Evolutionary conservation across 2,329 filamentous ascomycete genomes (phyloP), one percentile per base, ranked within the genome.

Genomic region (Stemphylium vesicarium): DNA sequence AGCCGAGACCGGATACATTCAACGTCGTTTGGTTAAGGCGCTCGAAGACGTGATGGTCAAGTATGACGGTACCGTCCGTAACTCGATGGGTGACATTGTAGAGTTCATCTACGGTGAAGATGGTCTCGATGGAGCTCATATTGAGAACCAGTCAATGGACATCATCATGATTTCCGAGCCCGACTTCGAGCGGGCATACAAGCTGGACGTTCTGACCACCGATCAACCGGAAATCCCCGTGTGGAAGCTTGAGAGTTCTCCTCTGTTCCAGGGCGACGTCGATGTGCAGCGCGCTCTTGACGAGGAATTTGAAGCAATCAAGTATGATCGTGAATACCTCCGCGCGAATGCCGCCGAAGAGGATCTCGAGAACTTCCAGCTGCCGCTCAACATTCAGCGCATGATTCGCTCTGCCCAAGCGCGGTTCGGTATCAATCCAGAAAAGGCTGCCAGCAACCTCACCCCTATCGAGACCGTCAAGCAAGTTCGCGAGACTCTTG

Each of bases 21-120:
- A 99, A 78, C 91, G 95, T 79, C 92, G 96, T 82, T 85, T 99
- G 40, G 95, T 99, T 71, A 99, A 99, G 79, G 96, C 96, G 10
- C 85, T 99, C 3, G 95, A 99, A 83, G 95, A 99, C 76, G 89
- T 98, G 48, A 96, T 94, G 81, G 93, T 94, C 56, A 96, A 96
- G 72, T 99, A 99, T 73, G 95, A 99, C 69, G 94, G 94, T 60
- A 99, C 95, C 5, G 92, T 99, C 24, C 89, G 95, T 56, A 99
- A 99, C 78, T 99, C 95, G 2, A 83, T 98, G 39, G 95, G 95
- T 40, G 96, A 99, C 68, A 90, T 99, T 60, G 88, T 99, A 50
- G 94, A 99, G 72, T 99, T 99, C 80, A 84, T 97, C 57, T 99
- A 99, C 65, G 95, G 95, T 71, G 95, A 99, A 75, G 96, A 99